phyloP scores from a whole-genome alignment of 2,329 filamentous ascomycete genomes.

The Arthrobotrys sinensis region DNA sequence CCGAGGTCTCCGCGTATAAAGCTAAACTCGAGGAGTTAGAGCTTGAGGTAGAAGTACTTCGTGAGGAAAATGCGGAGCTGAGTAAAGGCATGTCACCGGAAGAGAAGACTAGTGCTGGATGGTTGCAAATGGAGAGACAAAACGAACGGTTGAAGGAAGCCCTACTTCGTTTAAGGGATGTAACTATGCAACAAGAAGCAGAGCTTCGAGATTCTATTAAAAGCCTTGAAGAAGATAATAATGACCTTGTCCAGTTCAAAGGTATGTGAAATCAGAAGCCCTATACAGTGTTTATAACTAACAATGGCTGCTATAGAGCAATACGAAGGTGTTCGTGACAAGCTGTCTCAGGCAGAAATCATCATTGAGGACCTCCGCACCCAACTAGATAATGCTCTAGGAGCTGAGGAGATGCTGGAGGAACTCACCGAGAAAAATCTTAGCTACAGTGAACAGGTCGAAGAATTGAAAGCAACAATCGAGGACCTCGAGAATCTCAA shows the following conservation, averaged over 20 bases:
- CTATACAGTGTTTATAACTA: background rate
- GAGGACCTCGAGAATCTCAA: slow-evolving; percentile 90
- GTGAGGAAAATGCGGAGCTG: slow-evolving; percentile 88
- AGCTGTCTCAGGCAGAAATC: slow-evolving; percentile 79
- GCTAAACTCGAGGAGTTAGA: slow-evolving; percentile 85
- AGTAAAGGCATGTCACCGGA: slow-evolving; percentile 88
- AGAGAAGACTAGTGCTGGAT: slow-evolving; percentile 87
- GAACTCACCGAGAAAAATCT: slow-evolving; percentile 90
- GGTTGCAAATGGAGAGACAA: slow-evolving; percentile 90
- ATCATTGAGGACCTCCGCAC: slow-evolving; percentile 88
- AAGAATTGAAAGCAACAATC: slow-evolving; percentile 84
- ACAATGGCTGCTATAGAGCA: slow-evolving; percentile 70
- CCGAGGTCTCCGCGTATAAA: slow-evolving; percentile 83
- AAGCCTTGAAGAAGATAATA: slow-evolving; percentile 79
- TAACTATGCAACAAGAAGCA: slow-evolving; percentile 86
- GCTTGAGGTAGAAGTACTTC: slow-evolving; percentile 87
- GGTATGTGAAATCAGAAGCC: slow-evolving; percentile 13
- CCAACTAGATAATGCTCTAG: slow-evolving; percentile 89
- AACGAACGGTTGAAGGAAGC: slow-evolving; percentile 91
- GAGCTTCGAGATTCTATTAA: slow-evolving; percentile 83
- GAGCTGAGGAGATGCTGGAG: slow-evolving; percentile 94
- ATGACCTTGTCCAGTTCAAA: slow-evolving; percentile 78
- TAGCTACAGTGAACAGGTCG: slow-evolving; percentile 84
- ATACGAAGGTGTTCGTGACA: slow-evolving; percentile 79
- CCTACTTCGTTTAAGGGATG: slow-evolving; percentile 84